Base-by-base conservation (phyloP, 768 basidiomycete genomes). In the Trametes sanguinea region DNA sequence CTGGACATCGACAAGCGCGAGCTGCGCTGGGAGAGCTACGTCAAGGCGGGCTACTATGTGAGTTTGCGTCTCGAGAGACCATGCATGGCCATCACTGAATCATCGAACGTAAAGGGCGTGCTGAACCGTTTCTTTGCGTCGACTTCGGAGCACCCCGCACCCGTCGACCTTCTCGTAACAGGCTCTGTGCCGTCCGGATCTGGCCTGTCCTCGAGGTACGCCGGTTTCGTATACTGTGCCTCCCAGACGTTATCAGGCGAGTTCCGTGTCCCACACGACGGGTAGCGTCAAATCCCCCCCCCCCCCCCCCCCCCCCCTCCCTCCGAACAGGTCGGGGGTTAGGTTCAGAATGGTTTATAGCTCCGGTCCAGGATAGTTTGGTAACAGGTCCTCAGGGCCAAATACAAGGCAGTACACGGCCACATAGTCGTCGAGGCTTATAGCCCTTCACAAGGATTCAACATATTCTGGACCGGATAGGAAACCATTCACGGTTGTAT, bases 111-210 rank as follows among this genome's bases (percentile, higher is more conserved):
- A 10, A 54, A 88, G 89, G 89, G 89, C 16, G 87, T 91, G 17
- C 73, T 92, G 64, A 83, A 87, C 40, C 78, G 80, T 54, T 84
- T 85, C 69, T 89, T 90, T 65, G 57, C 67, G 2, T 43, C 42
- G 6, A 8, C 68, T 3, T 62, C 61, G 7, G 67, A 67, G 2
- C 69, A 65, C 7, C 89, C 88, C 10, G 73, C 81, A 13, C 82
- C 87, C 3, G 84, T 89, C n/a, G 85, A 94, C 65, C 66, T 94
- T 9, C 79, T 94, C 4, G 85, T 93, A 10, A 86, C 87, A 0
- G 95, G 95, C 1, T 84, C 87, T 10, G 89, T 97, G 2, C 94
- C 94, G 0, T 83, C 91, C 2, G 95, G 94, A 0, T 89, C 91
- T 0, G 94, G 95, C 0, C 76, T 96, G 4, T 93, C 90, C 6